Conservation (phyloP, 257 asterid species). For the Orobanche coerulescens region DNA sequence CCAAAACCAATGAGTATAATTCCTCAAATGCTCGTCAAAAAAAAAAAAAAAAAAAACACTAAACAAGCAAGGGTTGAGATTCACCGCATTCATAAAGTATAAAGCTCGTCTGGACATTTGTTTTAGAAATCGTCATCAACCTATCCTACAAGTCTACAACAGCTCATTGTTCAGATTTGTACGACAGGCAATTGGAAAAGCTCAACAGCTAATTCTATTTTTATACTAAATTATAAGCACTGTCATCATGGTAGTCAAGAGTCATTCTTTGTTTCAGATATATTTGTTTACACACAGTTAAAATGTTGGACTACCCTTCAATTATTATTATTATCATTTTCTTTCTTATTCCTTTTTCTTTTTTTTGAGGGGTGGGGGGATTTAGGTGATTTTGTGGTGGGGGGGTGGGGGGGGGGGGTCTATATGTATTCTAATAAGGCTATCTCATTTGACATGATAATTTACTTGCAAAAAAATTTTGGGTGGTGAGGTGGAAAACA, state of each 20-base stretch:
- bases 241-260: not conserved
- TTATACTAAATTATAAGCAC: not conserved
- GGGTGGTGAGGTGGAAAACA: not conserved
- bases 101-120: too few species aligned
- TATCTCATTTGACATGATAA: not conserved
- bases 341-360: too few species aligned
- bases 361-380: too few species aligned
- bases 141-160: too few species aligned
- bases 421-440: not conserved
- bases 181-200: not conserved
- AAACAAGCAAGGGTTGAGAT: too few species aligned
- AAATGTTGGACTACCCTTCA: not conserved
- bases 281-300: not conserved
- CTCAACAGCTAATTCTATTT: not conserved
- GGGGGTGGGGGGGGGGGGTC: not conserved
- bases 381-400: too few species aligned
- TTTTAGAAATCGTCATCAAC: too few species aligned
- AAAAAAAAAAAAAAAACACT: too few species aligned
- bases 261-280: not conserved
- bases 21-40: not conserved
- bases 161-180: too few species aligned
- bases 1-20: not conserved
- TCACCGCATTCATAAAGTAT: too few species aligned
- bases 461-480: not conserved
- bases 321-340: too few species aligned